These are phyloP conservation scores for Euphorbia lathyris DNA, from an alignment of 345 rosid genomes.

Conservation along the genomic window DNA sequence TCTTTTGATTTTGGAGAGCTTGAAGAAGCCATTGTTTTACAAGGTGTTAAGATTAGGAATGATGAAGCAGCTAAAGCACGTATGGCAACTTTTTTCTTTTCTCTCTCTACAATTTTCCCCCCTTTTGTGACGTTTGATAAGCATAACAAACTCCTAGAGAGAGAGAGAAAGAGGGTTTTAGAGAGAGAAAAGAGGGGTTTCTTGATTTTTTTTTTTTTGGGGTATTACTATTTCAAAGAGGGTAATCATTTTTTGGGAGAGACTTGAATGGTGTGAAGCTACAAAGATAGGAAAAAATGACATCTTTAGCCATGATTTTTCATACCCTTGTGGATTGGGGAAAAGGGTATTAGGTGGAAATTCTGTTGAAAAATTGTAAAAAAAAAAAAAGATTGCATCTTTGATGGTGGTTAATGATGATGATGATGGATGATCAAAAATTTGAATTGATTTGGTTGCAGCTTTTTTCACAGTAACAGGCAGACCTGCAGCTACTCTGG, in stretches of 20 bases:
- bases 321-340: constrained; percentile 18
- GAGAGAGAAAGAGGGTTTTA: not conserved
- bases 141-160: constrained; percentile 43
- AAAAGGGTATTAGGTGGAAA: constrained; percentile 23
- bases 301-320: constrained; percentile 38
- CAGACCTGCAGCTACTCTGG: constrained; percentile 95
- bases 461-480: constrained; percentile 62
- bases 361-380: constrained; percentile 7
- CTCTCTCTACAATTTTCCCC: constrained; percentile 20
- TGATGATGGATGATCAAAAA: constrained; percentile 27
- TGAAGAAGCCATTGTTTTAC: constrained; percentile 93
- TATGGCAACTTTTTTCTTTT: constrained; percentile 32
- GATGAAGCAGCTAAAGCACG: constrained; percentile 76
- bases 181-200: constrained; percentile 19
- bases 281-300: constrained; percentile 53
- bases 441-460: constrained; percentile 34
- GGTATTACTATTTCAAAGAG: constrained; percentile 47
- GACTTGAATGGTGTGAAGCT: constrained; percentile 67
- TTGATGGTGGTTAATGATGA: constrained; percentile 1
- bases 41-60: constrained; percentile 73
- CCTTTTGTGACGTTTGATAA: constrained; percentile 53
- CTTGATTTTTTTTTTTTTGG: constrained; percentile 32
- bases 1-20: constrained; percentile 96
- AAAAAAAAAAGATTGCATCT: constrained; percentile 1
- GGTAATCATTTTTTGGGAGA: constrained; percentile 59